phyloP scores from a whole-genome alignment of 768 basidiomycete genomes.

The Mycena alexandri region DNA sequence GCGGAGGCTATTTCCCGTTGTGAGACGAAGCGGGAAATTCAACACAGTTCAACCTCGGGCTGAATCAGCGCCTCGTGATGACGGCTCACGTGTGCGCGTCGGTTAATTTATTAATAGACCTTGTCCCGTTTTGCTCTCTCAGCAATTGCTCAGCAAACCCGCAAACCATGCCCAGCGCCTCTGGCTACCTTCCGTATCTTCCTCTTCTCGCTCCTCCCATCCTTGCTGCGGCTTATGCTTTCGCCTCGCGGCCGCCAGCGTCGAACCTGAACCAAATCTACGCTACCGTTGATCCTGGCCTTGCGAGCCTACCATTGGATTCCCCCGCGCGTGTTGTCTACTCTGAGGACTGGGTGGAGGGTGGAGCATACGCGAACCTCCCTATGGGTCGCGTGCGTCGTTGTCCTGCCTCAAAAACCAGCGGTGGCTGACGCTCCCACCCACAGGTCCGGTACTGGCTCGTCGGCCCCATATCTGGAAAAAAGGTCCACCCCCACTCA shows the following conservation, averaged over 20 bases:
- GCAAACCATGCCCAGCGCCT: too few species aligned
- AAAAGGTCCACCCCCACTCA: constrained; percentile 46
- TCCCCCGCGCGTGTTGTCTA: constrained; percentile 51
- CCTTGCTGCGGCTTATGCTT: neutral
- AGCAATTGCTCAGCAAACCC: too few species aligned
- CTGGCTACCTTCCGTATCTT: constrained; percentile 10
- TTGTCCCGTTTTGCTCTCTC: too few species aligned
- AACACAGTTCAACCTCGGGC: too few species aligned
- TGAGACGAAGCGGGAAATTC: too few species aligned
- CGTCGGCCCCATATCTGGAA: constrained; percentile 62
- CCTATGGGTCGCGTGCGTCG: constrained; percentile 59
- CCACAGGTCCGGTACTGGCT: constrained; percentile 66
- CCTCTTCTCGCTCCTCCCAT: constrained; percentile 24
- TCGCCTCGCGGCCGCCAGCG: neutral
- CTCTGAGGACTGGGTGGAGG: constrained; percentile 60
- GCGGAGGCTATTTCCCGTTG: too few species aligned
- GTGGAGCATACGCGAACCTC: constrained; percentile 58
- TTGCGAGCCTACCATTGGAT: constrained; percentile 18
- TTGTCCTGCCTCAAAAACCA: neutral
- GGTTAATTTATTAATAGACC: too few species aligned
- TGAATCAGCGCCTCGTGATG: too few species aligned
- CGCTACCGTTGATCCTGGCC: constrained; percentile 7
- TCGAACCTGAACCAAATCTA: constrained; percentile 3
- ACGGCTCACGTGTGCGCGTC: too few species aligned
- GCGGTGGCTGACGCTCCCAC: neutral